phyloP scores from a whole-genome alignment of 306 rosid species.

The Cyamopsis tetragonoloba region DNA sequence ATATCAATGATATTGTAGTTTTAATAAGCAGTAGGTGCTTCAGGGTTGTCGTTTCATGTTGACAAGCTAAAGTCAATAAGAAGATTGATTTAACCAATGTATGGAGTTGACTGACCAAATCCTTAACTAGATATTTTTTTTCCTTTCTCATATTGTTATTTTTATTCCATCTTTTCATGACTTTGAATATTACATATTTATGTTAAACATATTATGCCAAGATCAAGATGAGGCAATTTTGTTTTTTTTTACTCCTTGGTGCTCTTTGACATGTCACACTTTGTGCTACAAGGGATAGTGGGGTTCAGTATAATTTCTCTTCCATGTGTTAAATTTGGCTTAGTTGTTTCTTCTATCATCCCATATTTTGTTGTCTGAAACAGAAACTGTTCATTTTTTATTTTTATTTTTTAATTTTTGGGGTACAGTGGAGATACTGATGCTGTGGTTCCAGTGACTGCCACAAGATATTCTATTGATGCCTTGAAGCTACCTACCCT shows the following conservation, averaged over 20 bases:
- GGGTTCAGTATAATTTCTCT: not conserved
- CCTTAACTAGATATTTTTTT: not conserved
- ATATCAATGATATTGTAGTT: too few relatives aligned
- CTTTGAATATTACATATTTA: not conserved
- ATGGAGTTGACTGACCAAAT: not conserved
- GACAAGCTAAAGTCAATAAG: too few relatives aligned
- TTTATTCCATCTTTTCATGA: too few relatives aligned
- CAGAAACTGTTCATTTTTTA: not conserved
- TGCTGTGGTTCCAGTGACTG: slow-evolving; percentile 83
- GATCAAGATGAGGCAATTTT: not conserved
- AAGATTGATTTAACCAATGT: too few relatives aligned
- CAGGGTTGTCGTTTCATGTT: not conserved
- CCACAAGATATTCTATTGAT: slow-evolving; percentile 80
- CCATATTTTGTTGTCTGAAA: not conserved
- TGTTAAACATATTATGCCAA: not conserved
- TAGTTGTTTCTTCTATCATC: not conserved
- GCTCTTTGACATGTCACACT: too few relatives aligned
- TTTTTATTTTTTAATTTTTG: not conserved
- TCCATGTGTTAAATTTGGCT: not conserved
- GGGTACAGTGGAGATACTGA: slow-evolving; percentile 84
- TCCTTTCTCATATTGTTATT: not conserved
- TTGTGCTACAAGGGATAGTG: not conserved
- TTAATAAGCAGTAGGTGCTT: not conserved
- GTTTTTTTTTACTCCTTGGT: too few relatives aligned
- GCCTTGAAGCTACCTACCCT: slow-evolving; percentile 84